Evolutionary conservation across 2,329 filamentous ascomycete species (phyloP).

Genomic region (Tolypocladium inflatum): DNA sequence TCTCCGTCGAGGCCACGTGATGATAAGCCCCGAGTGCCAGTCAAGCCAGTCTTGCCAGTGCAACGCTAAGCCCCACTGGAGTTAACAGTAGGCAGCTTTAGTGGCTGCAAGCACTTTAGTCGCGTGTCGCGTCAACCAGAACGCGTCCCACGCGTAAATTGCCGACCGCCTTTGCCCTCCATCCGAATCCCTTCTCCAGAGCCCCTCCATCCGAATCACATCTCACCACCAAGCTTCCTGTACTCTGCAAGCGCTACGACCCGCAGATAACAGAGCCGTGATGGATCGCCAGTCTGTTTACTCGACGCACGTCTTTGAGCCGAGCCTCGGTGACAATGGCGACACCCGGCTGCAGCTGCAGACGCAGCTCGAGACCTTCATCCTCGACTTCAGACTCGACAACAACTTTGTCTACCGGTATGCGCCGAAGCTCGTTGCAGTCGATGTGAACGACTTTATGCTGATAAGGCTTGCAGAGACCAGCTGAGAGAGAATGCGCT

Average conservation of each 20-base stretch:
- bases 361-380: constrained; percentile 76
- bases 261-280: constrained; percentile 8
- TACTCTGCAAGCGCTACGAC: not conserved
- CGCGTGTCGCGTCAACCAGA: constrained; percentile 10
- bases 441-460: not conserved
- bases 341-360: constrained; percentile 67
- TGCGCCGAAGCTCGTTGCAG: constrained; percentile 7
- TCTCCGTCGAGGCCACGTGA: constrained; percentile 13
- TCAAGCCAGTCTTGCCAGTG: no score
- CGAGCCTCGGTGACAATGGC: constrained; percentile 53
- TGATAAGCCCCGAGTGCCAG: constrained; percentile 4
- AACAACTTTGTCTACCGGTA: constrained; percentile 93
- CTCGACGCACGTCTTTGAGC: constrained; percentile 70
- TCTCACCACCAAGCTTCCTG: not conserved
- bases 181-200: constrained; percentile 6
- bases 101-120: constrained; percentile 20
- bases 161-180: constrained; percentile 1
- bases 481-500: constrained; percentile 93
- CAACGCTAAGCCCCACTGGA: not conserved
- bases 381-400: constrained; percentile 88
- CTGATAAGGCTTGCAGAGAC: constrained; percentile 50
- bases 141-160: constrained; percentile 13
- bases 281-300: constrained; percentile 91
- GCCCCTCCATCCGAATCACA: constrained; percentile 8
- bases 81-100: not conserved